Percentiles rank a stretch among this genome's conserved stretches.
These are phyloP conservation scores for Platanthera guangdongensis DNA, from an alignment of 106 monocot genomes.

Conservation along the genomic window DNA sequence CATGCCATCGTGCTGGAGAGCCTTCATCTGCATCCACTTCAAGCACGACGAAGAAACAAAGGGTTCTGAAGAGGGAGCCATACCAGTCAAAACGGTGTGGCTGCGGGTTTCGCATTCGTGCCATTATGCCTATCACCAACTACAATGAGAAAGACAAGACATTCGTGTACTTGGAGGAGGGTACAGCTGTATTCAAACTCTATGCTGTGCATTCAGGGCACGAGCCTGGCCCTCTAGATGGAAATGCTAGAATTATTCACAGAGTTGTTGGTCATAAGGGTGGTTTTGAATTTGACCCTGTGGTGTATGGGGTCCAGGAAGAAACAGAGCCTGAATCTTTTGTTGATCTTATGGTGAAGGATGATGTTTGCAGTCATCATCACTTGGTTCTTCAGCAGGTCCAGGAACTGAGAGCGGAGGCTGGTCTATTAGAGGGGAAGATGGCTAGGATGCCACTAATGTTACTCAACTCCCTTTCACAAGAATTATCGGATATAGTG, in stretches of 20 bases:
- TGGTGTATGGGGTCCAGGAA: conserved; percentile 69
- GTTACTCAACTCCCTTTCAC: conserved; percentile 24
- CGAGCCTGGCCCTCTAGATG: conserved; percentile 88
- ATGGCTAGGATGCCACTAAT: conserved; percentile 52
- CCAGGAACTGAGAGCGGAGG: conserved; percentile 56
- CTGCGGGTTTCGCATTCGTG: conserved; percentile 89
- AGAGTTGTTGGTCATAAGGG: conserved; percentile 76
- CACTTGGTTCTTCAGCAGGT: conserved; percentile 50
- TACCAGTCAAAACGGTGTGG: conserved; percentile 95
- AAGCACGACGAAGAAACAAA: conserved; percentile 48
- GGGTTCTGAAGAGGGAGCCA: conserved; percentile 81
- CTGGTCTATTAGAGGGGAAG: conserved; percentile 49
- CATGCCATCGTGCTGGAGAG: conserved; percentile 92
- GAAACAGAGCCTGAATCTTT: conserved; percentile 58
- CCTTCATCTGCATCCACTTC: conserved; percentile 37
- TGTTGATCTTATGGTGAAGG: conserved; percentile 34
- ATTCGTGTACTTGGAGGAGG: conserved; percentile 92
- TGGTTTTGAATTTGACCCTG: conserved; percentile 48
- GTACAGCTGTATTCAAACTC: conserved; percentile 88
- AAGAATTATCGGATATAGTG: conserved; percentile 50
- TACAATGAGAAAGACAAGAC: conserved; percentile 98
- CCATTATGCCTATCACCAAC: conserved; percentile 88
- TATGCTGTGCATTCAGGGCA: conserved; percentile 96
- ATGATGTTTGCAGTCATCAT: conserved; percentile 32
- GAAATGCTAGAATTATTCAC: conserved; percentile 94